phyloP scores from a whole-genome alignment of 805 yeast species.

The Starmerella stellata region DNA sequence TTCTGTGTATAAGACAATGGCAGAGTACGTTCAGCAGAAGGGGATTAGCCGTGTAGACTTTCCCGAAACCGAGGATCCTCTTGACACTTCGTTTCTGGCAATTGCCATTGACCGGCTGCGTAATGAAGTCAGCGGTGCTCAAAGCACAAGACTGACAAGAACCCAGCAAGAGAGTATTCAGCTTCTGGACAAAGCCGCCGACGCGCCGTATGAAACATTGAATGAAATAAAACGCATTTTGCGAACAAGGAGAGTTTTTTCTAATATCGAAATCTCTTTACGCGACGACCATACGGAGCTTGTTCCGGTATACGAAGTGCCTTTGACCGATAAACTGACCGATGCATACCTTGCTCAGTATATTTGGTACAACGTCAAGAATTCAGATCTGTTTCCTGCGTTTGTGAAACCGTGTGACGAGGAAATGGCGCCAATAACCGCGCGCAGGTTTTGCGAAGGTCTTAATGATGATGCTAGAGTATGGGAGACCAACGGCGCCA shows the following conservation, averaged over 20 bases:
- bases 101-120: constrained; percentile 78
- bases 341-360: constrained; percentile 94
- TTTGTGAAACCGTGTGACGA: constrained; percentile 94
- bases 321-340: constrained; percentile 84
- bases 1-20: constrained; percentile 67
- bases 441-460: constrained; percentile 88
- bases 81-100: constrained; percentile 77
- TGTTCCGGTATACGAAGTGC: constrained; percentile 71
- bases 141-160: constrained; percentile 62
- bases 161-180: constrained; percentile 85
- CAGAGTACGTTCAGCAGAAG: constrained; percentile 45
- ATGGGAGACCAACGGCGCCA: constrained; percentile 65
- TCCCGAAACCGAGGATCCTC: constrained; percentile 81
- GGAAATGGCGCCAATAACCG: constrained; percentile 81
- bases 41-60: constrained; percentile 52
- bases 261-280: constrained; percentile 74
- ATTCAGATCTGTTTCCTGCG: constrained; percentile 70
- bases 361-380: constrained; percentile 87
- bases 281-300: constrained; percentile 75
- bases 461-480: constrained; percentile 58
- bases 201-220: constrained; percentile 84
- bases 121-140: constrained; percentile 37
- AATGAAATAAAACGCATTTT: constrained; percentile 66
- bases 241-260: constrained; percentile 77
- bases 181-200: constrained; percentile 87